Evolutionary conservation across 1,284 basidiomycete genomes (phyloP), one percentile per base, ranked within the genome.

Genomic region (Cryptococcus depauperatus): DNA sequence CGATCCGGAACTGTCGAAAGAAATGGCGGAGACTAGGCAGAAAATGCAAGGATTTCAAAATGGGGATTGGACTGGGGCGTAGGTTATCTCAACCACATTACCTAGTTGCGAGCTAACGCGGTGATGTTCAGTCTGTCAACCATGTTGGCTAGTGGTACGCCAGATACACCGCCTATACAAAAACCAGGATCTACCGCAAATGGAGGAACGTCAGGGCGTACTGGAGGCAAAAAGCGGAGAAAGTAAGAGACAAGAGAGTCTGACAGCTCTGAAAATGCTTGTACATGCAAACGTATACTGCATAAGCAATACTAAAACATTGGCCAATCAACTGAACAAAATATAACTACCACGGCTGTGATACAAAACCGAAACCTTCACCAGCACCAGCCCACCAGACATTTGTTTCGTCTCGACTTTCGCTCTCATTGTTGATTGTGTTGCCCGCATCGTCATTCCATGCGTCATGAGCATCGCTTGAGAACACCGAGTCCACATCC

Each of bases 1-100:
- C 69, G 86, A 90, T 58, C 84, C 85, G 1, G 83, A 85, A 56
- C 69, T 79, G 30, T 70, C 84, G 43, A 77, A 82, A 52, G 85
- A 86, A 45, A 74, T 87, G 56, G 79, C 79, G 51, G 76, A 75
- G 55, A 79, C 79, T 42, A 82, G 85, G 58, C 78, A 77, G 32
- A 79, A 77, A 62, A 72, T 84, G 61, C 63, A 74, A 8, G 74
- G 66, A 34, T 69, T 80, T 35, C 82, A 84, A 62, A 79, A 69
- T 43, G 61, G 57, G 46, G 69, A 68, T 47, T 66, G 59, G 58
- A 52, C 60, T 9, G 62, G 58, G 41, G 54, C 57, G 69, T 69
- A 48, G 56, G 68, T 61, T 8, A 13, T 16, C 26, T 4, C 13
- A 13, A 6, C 28, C 21, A 25, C 16, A 3, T 9, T 34, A 16